These are phyloP conservation scores for Fusarium sp. DNA, from an alignment of 2,329 filamentous ascomycete genomes.

Conservation along the genomic window DNA sequence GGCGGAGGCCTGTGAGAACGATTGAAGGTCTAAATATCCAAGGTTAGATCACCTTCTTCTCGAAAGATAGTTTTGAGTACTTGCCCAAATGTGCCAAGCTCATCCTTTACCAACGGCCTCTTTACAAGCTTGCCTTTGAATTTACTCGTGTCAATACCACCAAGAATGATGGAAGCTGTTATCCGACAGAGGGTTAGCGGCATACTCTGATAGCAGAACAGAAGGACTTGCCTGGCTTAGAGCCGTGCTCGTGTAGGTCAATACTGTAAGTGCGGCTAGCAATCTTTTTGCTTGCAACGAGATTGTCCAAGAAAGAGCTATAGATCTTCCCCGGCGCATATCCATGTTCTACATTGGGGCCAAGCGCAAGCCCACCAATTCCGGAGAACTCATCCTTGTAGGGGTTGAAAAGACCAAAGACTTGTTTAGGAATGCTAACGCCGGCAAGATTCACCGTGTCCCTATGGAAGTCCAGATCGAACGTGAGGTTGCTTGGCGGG, in stretches of 20 bases:
- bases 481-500: rapidly evolving
- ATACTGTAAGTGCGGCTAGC: background rate
- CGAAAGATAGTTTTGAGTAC: background rate
- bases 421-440: background rate
- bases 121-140: background rate
- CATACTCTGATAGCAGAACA: background rate
- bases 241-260: background rate
- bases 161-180: background rate
- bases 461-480: rapidly evolving
- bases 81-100: background rate
- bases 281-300: background rate
- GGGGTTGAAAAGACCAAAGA: background rate
- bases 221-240: background rate
- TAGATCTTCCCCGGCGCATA: background rate
- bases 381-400: background rate
- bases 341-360: rapidly evolving
- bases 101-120: background rate
- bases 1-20: background rate
- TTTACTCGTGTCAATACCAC: background rate
- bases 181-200: rapidly evolving
- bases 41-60: background rate
- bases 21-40: background rate
- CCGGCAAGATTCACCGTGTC: rapidly evolving
- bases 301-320: background rate
- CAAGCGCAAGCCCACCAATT: background rate